A percentile compares a stretch with the other conserved stretches of the same genome.
Conservation (phyloP, 2,329 filamentous ascomycete species). For the Neophaeococcomyces mojaviensis region DNA sequence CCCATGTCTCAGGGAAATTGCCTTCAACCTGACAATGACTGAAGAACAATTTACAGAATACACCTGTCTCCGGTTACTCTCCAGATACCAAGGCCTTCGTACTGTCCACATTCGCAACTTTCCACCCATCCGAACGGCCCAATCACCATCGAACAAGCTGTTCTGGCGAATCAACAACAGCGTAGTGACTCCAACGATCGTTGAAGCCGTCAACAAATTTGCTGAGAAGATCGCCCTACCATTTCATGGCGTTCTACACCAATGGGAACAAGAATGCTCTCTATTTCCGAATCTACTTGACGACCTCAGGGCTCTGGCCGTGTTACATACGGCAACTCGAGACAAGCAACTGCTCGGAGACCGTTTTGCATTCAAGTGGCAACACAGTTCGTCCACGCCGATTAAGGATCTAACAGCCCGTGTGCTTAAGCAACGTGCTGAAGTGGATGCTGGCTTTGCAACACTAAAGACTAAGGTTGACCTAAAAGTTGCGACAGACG, state of each 20-base stretch:
- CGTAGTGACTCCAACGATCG: not conserved
- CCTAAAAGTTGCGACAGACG: not conserved
- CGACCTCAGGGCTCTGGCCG: not conserved
- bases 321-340: not conserved
- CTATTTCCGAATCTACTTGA: not conserved
- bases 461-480: not conserved
- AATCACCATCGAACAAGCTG: not conserved
- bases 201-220: not conserved
- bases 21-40: not conserved
- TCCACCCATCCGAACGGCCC: not conserved
- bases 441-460: not conserved
- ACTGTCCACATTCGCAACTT: slow-evolving; percentile 7
- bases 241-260: not conserved
- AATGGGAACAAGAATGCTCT: not conserved
- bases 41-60: not conserved
- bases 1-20: not conserved
- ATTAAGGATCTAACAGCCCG: not conserved
- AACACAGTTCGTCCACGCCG: not conserved
- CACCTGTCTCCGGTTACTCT: not conserved
- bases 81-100: not conserved
- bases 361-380: not conserved
- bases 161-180: slow-evolving; percentile 1
- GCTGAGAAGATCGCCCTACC: slow-evolving; percentile 4
- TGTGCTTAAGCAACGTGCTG: not conserved
- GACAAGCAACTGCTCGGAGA: not conserved